Evolutionary conservation across 1,284 basidiomycete species (phyloP), one percentile per base, ranked within the genome.

Genomic region (Taiwanofungus camphoratus): DNA sequence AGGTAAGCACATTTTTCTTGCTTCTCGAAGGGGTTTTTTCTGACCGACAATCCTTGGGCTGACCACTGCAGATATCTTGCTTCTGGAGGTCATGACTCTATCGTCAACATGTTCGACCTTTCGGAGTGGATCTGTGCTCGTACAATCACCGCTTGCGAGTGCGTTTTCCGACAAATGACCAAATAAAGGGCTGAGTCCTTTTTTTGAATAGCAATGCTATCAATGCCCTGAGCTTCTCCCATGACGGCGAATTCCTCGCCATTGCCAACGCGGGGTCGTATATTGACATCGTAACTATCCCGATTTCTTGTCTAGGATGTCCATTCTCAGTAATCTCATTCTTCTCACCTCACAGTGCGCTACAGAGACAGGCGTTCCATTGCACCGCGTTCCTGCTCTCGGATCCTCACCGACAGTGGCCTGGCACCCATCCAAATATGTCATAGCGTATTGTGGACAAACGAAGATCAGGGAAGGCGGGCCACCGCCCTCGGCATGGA

Each of bases 61-160:
- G 13, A 31, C 11, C 32, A 32, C 16, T 21, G 9, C 53, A 84
- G 78, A 48, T 88, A 87, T 52, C 69, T 89, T 24, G 83, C 83
- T 2, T 83, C 85, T 0, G 87, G 84, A 27, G 86, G 87, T 12
- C 70, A 76, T 42, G 87, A 89, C 57, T 85, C 84, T 2, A 87
- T 89, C 46, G 78, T 90, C 36, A 85, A 87, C 55, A 65, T 88
- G 54, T 87, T 87, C 56, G 85, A 87, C 56, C 56, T 80, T 42
- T 67, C 69, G n/a, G 83, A 87, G 45, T 87, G 83, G 84, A 82
- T 88, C 46, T 83, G 79, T 49, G 72, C 76, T 3, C 73, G 80
- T 34, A 87, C 83, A 6, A 84, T 89, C 46, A 77, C 81, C 16
- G 70, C 75, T 24, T 86, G 83, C 79, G 85, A 87, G 87, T 89